These are phyloP conservation scores for Tolypocladium tundrense DNA, from an alignment of 2,329 filamentous ascomycete genomes.

Conservation along the genomic window DNA sequence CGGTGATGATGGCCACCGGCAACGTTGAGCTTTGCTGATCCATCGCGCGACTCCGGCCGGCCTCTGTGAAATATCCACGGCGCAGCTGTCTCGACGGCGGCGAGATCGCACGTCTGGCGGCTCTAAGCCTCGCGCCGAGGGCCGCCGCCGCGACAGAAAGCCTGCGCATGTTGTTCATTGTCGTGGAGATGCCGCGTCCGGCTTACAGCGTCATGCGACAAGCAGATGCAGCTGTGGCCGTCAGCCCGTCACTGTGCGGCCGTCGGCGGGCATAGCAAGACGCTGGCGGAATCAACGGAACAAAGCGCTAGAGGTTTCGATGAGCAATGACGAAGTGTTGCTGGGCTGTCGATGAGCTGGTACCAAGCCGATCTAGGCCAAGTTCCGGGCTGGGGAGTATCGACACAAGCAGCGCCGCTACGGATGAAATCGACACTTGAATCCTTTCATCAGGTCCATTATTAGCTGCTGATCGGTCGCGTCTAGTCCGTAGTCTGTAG, in stretches of 20 bases:
- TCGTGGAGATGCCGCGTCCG: neutral
- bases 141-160: neutral
- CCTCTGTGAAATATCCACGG: neutral
- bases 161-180: neutral
- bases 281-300: neutral
- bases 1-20: conserved; percentile 19
- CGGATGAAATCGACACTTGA: neutral
- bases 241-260: neutral
- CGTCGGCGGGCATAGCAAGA: neutral
- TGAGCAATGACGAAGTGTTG: neutral
- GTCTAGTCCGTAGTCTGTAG: neutral
- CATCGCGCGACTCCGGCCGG: neutral
- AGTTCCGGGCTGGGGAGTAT: no score
- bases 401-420: neutral
- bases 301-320: neutral
- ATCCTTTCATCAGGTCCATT: neutral
- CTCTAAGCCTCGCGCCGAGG: neutral
- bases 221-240: neutral
- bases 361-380: neutral
- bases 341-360: neutral
- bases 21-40: neutral
- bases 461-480: neutral
- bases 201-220: neutral
- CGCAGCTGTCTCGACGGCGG: neutral
- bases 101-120: neutral